These are phyloP conservation scores for Colletotrichum limetticola DNA, from an alignment of 2,329 filamentous ascomycete genomes.

Conservation along the genomic window DNA sequence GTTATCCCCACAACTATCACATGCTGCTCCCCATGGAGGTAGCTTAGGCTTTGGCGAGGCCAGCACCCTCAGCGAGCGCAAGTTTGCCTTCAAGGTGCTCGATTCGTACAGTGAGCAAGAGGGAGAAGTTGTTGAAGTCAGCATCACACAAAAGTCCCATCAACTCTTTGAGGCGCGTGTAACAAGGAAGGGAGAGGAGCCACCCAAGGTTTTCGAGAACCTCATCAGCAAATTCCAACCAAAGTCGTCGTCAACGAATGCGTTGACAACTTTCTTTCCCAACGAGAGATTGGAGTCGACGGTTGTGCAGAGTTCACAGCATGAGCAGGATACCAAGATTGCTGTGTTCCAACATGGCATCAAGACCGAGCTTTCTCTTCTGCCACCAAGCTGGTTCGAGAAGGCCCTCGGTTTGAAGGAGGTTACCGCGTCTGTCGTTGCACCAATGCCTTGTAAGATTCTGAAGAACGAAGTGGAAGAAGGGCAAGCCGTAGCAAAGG, in stretches of 20 bases:
- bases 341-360: conserved; percentile 80
- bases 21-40: conserved; percentile 54
- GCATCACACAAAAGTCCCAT: conserved; percentile 58
- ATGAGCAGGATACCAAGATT: conserved; percentile 68
- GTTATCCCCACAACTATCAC: conserved; percentile 21
- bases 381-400: conserved; percentile 81
- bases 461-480: conserved; percentile 87
- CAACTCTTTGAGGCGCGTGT: conserved; percentile 60
- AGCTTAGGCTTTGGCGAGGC: conserved; percentile 65
- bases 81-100: conserved; percentile 62
- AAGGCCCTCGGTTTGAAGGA: conserved; percentile 89
- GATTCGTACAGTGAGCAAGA: conserved; percentile 74
- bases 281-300: conserved; percentile 83
- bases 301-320: conserved; percentile 68
- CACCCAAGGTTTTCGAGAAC: conserved; percentile 54
- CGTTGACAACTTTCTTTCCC: conserved; percentile 81
- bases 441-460: conserved; percentile 98
- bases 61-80: conserved; percentile 54
- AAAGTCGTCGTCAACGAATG: conserved; percentile 42
- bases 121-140: conserved; percentile 68
- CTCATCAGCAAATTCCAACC: conserved; percentile 53
- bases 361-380: conserved; percentile 68
- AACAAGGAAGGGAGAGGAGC: conserved; percentile 51
- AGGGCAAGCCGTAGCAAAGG: conserved; percentile 85
- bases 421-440: conserved; percentile 81